phyloP scores from a whole-genome alignment of 164 flowering plant genomes.

The Stephania cephalantha region DNA sequence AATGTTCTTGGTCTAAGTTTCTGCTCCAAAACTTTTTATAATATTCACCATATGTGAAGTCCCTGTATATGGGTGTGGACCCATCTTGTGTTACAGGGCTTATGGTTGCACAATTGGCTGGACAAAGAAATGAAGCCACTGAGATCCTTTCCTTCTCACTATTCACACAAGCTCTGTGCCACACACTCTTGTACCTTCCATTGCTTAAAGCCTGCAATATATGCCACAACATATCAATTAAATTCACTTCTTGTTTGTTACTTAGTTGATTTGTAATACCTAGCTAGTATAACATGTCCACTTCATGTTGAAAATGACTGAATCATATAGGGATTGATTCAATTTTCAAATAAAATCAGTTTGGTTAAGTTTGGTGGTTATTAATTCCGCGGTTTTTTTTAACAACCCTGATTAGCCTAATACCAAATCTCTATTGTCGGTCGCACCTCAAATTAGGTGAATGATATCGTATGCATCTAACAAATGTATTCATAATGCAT shows the following conservation, averaged over 20 bases:
- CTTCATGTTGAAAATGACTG: no score
- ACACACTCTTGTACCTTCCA: conserved; percentile 64
- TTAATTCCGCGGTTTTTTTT: no score
- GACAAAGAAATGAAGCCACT: conserved; percentile 68
- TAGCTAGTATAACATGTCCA: no score
- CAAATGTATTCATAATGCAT: no score
- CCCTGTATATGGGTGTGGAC: conserved; percentile 32
- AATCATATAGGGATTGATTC: no score
- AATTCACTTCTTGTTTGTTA: background rate
- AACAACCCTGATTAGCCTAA: no score
- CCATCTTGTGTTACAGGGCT: conserved; percentile 39
- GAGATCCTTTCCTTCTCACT: conserved; percentile 51
- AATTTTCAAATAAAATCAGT: no score
- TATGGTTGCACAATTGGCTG: conserved; percentile 40
- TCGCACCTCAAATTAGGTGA: no score
- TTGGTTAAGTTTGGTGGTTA: no score
- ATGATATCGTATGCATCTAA: no score
- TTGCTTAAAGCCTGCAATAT: conserved; percentile 62
- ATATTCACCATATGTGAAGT: conserved; percentile 62
- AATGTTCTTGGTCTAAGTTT: conserved; percentile 62
- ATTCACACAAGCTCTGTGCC: conserved; percentile 73
- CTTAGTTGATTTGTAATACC: background rate
- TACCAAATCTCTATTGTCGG: no score
- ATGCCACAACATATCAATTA: background rate
- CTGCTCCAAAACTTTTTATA: conserved; percentile 79